Evolutionary conservation across 345 rosid genomes (phyloP), one percentile per base, ranked within the genome.

Genomic region (Eucalyptus tenuipes): DNA sequence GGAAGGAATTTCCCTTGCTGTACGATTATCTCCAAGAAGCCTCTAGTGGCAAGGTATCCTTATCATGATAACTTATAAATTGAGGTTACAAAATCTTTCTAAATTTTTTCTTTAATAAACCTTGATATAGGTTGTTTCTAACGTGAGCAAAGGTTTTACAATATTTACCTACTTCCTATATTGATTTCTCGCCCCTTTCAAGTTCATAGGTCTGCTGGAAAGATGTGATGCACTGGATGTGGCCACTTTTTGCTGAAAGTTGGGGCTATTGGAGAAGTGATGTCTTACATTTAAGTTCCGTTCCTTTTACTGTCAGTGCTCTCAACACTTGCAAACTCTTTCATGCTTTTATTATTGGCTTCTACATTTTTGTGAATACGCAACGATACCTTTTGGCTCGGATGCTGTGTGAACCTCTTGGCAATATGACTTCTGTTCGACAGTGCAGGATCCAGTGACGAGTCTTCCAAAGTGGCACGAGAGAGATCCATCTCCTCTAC

Each of bases 181-280:
- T 64, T 53, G 85, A 57, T 87, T 52, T 37, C 50, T 52, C 29
- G 45, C 16, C 11, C 49, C 86, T 49, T 81, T 7, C 37, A 25
- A 79, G 55, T 44, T 47, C 86, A 16, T 66, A 97, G 99, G 93
- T 94, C 89, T 92, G 95, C 90, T 97, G 99, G 99, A 94, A 91
- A 92, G 99, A 97, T 89, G 97, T 96, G 89, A 92, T 92, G 85
- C 99, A 97, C 89, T 97, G 99, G 99, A 96, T 97, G 99, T 97
- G 99, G 99, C 99, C 99, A 27, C 96, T 97, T 86, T 96, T 94
- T 92, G 88, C 95, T 64, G 97, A 97, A 90, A 91, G 90, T 75
- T 97, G 97, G 97, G 96, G 95, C 85, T 92, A 94, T 24, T 97
- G 99, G 99, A 93, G 99, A 92, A 93, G 90, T 22, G 93, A 94